Conservation (phyloP, 805 yeast genomes). For the Schwanniomyces vanrijiae region DNA sequence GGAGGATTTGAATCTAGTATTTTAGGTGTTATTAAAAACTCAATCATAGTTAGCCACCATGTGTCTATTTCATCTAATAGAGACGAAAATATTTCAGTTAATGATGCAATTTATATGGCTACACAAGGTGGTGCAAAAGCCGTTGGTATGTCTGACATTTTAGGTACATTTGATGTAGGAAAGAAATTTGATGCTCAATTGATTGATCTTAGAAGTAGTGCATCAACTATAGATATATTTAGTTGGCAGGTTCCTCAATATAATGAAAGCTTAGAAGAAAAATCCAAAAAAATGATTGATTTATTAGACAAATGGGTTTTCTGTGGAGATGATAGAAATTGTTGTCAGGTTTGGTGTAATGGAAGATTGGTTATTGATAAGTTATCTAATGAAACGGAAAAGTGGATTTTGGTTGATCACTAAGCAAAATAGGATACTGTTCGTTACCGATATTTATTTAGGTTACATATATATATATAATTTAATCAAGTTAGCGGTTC, state of each 20-base stretch:
- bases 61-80: conserved; percentile 36
- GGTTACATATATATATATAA: background rate
- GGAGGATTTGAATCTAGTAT: conserved; percentile 45
- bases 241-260: conserved; percentile 60
- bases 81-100: conserved; percentile 54
- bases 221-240: conserved; percentile 72
- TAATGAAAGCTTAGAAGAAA: conserved; percentile 8
- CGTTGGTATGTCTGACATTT: conserved; percentile 49
- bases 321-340: conserved; percentile 91
- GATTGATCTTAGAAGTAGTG: conserved; percentile 55
- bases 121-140: conserved; percentile 90
- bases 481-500: background rate
- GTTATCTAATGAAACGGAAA: conserved; percentile 1
- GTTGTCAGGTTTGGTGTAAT: conserved; percentile 76
- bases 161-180: conserved; percentile 77
- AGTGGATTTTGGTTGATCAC: conserved; percentile 4
- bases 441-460: background rate
- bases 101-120: conserved; percentile 76
- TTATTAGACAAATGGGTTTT: conserved; percentile 87
- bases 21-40: conserved; percentile 31
- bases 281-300: conserved; percentile 45
- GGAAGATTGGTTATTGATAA: conserved; percentile 64
- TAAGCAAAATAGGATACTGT: background rate
- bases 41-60: conserved; percentile 42
- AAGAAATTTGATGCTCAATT: conserved; percentile 84